phyloP scores from a whole-genome alignment of 768 basidiomycete species.

The Nidula microcarpa region DNA sequence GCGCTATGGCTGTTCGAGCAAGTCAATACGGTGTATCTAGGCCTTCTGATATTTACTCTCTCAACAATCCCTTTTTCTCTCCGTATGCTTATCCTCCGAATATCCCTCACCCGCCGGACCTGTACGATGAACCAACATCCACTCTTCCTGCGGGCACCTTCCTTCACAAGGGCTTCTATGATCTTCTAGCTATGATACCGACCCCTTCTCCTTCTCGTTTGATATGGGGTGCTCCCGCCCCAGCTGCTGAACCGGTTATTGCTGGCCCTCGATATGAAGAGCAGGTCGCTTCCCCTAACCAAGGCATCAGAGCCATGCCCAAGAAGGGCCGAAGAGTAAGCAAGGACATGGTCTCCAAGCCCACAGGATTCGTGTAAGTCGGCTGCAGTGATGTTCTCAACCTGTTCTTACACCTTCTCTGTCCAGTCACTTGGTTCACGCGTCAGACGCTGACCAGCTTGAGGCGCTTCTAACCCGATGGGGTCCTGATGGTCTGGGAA shows the following conservation, averaged over 20 bases:
- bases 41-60: constrained; percentile 20
- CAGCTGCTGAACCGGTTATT: constrained; percentile 35
- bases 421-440: constrained; percentile 82
- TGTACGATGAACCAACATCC: constrained; percentile 35
- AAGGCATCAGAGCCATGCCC: constrained; percentile 27
- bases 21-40: constrained; percentile 19
- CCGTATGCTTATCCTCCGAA: constrained; percentile 40
- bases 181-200: constrained; percentile 76
- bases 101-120: constrained; percentile 30
- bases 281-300: constrained; percentile 26
- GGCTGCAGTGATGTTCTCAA: too few relatives aligned
- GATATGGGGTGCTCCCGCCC: constrained; percentile 46
- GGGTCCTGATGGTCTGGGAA: constrained; percentile 86
- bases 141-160: constrained; percentile 64
- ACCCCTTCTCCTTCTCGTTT: constrained; percentile 67
- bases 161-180: constrained; percentile 89
- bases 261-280: constrained; percentile 74
- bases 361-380: constrained; percentile 81
- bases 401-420: constrained; percentile 10
- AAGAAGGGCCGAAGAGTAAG: constrained; percentile 67
- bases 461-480: constrained; percentile 84
- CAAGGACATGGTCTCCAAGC: constrained; percentile 87
- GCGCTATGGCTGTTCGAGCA: constrained; percentile 21
- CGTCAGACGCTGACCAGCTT: constrained; percentile 86
- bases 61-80: constrained; percentile 31